Conservation (phyloP, 352 stramenopile species). For the Phytophthora quininea region DNA sequence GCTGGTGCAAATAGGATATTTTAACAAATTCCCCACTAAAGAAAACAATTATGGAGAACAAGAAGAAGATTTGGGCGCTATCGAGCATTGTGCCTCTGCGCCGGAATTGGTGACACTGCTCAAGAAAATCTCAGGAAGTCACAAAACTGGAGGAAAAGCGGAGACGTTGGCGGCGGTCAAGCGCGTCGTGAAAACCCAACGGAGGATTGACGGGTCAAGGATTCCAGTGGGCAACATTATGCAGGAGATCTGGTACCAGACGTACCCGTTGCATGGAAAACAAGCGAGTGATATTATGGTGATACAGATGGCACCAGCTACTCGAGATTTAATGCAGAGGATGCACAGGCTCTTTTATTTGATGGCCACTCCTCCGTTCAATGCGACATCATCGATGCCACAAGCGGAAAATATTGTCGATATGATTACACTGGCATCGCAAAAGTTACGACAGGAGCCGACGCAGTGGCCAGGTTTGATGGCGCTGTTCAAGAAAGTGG, state of each 20-base stretch:
- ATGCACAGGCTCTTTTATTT: conserved; percentile 85
- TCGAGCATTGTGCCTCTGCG: conserved; percentile 56
- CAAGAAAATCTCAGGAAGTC: conserved; percentile 64
- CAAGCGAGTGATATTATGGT: conserved; percentile 50
- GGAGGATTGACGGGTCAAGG: conserved; percentile 71
- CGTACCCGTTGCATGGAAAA: conserved; percentile 43
- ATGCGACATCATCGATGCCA: conserved; percentile 25
- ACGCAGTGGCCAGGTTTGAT: conserved; percentile 79
- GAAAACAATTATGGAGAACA: conserved; percentile 5
- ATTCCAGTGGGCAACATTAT: conserved; percentile 67
- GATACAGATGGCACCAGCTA: conserved; percentile 46
- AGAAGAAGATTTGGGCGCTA: conserved; percentile 50
- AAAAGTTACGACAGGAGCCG: conserved; percentile 46
- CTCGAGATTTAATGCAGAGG: conserved; percentile 58
- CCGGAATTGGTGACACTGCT: conserved; percentile 53
- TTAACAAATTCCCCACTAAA: conserved; percentile 36
- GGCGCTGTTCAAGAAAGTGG: conserved; percentile 73
- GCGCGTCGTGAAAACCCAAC: conserved; percentile 60
- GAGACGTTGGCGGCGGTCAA: conserved; percentile 51
- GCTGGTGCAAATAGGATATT: conserved; percentile 46
- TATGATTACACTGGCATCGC: conserved; percentile 30
- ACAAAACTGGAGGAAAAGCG: conserved; percentile 43
- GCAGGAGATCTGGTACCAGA: conserved; percentile 61
- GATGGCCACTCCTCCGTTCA: conserved; percentile 45
- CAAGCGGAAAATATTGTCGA: conserved; percentile 22